A percentile compares a stretch with the other conserved stretches of the same genome.
These are phyloP conservation scores for Talaromyces islandicus DNA, from an alignment of 2,329 filamentous ascomycete genomes.

Conservation along the genomic window DNA sequence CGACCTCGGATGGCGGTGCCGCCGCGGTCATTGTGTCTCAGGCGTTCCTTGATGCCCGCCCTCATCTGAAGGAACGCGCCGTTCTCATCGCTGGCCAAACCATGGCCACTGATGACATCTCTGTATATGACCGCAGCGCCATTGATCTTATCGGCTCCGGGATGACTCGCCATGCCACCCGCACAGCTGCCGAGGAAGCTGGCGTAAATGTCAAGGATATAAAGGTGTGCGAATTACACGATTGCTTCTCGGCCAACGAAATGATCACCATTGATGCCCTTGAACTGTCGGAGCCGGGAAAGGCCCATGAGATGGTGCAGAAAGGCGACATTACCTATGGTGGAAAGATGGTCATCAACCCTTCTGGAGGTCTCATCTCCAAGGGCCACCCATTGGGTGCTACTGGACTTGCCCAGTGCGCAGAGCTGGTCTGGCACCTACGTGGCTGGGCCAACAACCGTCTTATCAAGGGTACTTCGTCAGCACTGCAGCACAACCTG, in stretches of 20 bases:
- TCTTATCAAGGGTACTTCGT: slow-evolving; percentile 59
- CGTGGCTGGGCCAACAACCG: slow-evolving; percentile 95
- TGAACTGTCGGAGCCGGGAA: slow-evolving; percentile 69
- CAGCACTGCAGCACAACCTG: slow-evolving; percentile 85
- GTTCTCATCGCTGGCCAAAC: slow-evolving; percentile 82
- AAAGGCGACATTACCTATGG: slow-evolving; percentile 88
- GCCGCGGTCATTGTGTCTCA: slow-evolving; percentile 86
- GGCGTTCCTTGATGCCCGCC: slow-evolving; percentile 76
- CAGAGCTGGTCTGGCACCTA: slow-evolving; percentile 91
- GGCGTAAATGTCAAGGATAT: slow-evolving; percentile 58
- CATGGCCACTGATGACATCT: slow-evolving; percentile 75
- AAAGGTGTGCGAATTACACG: slow-evolving; percentile 85
- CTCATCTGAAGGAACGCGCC: slow-evolving; percentile 76
- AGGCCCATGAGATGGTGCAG: slow-evolving; percentile 87
- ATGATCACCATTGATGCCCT: slow-evolving; percentile 85
- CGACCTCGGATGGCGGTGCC: slow-evolving; percentile 86
- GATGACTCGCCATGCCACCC: slow-evolving; percentile 70
- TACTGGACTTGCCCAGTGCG: slow-evolving; percentile 90
- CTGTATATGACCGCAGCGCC: slow-evolving; percentile 69
- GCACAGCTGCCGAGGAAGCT: slow-evolving; percentile 68
- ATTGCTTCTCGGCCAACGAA: slow-evolving; percentile 95
- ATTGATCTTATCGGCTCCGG: slow-evolving; percentile 88
- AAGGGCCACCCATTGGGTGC: slow-evolving; percentile 94
- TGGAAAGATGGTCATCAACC: slow-evolving; percentile 75
- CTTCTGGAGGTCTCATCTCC: slow-evolving; percentile 87